phyloP scores from a whole-genome alignment of 1,284 basidiomycete species.

The Ganoderma sinense region DNA sequence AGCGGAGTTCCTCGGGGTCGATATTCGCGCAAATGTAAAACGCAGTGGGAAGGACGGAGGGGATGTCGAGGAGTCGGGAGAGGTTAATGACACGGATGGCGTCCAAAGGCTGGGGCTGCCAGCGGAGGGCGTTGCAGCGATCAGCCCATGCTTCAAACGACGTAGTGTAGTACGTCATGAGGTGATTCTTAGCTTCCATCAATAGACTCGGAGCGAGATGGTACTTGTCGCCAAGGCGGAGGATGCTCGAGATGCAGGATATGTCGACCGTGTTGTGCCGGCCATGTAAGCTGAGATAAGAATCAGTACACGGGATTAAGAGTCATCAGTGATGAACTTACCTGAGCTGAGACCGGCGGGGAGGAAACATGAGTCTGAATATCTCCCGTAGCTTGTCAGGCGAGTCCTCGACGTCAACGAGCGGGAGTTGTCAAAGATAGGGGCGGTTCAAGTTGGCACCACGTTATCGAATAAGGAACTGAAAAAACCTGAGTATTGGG shows the following conservation, averaged over 20 bases:
- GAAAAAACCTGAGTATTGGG: no score
- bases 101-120: slow-evolving; percentile 14
- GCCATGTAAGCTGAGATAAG: background rate
- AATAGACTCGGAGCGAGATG: slow-evolving; percentile 14
- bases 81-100: slow-evolving; percentile 21
- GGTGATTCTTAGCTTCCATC: slow-evolving; percentile 3
- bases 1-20: slow-evolving; percentile 8
- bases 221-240: slow-evolving; percentile 26
- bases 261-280: slow-evolving; percentile 16
- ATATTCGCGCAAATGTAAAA: slow-evolving; percentile 17
- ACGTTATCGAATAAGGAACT: no score
- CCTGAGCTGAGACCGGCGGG: no score
- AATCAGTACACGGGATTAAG: no score
- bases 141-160: slow-evolving; percentile 15
- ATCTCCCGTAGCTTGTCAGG: no score
- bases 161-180: slow-evolving; percentile 16
- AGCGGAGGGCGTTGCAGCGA: slow-evolving; percentile 5
- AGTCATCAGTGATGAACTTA: no score
- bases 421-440: no score
- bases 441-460: no score
- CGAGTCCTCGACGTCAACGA: no score
- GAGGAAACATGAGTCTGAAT: no score
- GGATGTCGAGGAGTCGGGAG: slow-evolving; percentile 16
- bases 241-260: slow-evolving; percentile 12
- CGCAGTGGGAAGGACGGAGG: slow-evolving; percentile 19